These are phyloP conservation scores for Chlorella sp. DNA, from an alignment of 139 green algal species.

Conservation along the genomic window DNA sequence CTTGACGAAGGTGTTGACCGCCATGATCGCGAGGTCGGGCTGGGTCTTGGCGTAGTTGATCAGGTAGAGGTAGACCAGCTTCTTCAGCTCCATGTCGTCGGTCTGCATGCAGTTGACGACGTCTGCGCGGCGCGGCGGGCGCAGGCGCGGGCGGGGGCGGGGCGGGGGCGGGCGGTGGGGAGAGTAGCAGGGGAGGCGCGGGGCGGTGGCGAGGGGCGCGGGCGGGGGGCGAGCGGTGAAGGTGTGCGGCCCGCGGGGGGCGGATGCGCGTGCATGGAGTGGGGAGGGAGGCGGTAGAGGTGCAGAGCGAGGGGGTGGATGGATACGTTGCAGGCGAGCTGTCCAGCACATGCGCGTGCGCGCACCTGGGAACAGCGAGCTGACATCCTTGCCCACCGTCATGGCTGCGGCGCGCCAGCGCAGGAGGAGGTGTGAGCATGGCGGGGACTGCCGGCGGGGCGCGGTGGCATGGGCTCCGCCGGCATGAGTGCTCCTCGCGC, in stretches of 20 bases:
- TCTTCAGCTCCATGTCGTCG: constrained; percentile 92
- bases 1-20: constrained; percentile 99
- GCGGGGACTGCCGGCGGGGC: too few species aligned
- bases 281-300: too few species aligned
- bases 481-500: too few species aligned
- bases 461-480: too few species aligned
- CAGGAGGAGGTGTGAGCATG: too few species aligned
- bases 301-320: too few species aligned
- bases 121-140: constrained; percentile 64
- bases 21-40: constrained; percentile 98
- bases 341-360: too few species aligned
- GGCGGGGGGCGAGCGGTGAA: too few species aligned
- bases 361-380: constrained; percentile 35
- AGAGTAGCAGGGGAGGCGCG: neutral
- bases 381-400: constrained; percentile 51
- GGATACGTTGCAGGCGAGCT: too few species aligned
- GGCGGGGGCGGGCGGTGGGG: constrained; percentile 52
- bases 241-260: neutral
- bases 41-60: constrained; percentile 99
- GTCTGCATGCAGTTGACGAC: constrained; percentile 99
- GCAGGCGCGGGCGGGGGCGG: constrained; percentile 57
- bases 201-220: too few species aligned
- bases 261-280: too few species aligned
- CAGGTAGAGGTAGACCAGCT: constrained; percentile 99
- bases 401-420: too few species aligned